Evolutionary conservation across 257 asterid species (phyloP).

Genomic region (Petunia axillaris): DNA sequence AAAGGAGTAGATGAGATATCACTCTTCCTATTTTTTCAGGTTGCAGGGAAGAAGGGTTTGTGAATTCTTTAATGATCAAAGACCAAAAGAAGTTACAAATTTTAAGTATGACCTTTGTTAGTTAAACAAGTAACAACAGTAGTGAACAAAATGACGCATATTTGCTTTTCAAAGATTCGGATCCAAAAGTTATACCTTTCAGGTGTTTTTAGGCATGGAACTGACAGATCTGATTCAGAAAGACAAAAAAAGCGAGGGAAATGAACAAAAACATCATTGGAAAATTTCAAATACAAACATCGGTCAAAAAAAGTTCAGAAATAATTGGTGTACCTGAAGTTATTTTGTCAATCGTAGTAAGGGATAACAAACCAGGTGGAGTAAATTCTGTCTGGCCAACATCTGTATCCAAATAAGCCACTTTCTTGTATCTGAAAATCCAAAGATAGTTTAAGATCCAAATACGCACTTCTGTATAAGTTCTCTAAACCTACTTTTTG

Average conservation of each 20-base stretch:
- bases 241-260: constrained; percentile 16
- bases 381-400: constrained; percentile 98
- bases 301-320: neutral
- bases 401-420: constrained; percentile 95
- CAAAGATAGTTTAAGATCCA: constrained; percentile 5
- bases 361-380: constrained; percentile 85
- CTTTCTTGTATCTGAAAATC: constrained; percentile 69
- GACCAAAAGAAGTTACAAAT: neutral
- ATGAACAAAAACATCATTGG: constrained; percentile 26
- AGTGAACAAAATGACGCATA: neutral
- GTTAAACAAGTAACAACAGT: neutral
- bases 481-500: neutral
- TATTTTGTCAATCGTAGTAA: constrained; percentile 68
- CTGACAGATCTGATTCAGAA: constrained; percentile 63
- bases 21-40: neutral
- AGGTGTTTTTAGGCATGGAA: constrained; percentile 89
- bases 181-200: constrained; percentile 60
- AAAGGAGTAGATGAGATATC: neutral
- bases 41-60: neutral
- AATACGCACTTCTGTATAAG: neutral
- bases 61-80: neutral
- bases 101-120: neutral
- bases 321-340: constrained; percentile 55
- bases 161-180: neutral
- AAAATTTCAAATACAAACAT: constrained; percentile 17